A percentile compares a stretch with the other conserved stretches of the same genome.
Conservation (phyloP, 2,329 filamentous ascomycete genomes). For the Verticillium albo-atrum region DNA sequence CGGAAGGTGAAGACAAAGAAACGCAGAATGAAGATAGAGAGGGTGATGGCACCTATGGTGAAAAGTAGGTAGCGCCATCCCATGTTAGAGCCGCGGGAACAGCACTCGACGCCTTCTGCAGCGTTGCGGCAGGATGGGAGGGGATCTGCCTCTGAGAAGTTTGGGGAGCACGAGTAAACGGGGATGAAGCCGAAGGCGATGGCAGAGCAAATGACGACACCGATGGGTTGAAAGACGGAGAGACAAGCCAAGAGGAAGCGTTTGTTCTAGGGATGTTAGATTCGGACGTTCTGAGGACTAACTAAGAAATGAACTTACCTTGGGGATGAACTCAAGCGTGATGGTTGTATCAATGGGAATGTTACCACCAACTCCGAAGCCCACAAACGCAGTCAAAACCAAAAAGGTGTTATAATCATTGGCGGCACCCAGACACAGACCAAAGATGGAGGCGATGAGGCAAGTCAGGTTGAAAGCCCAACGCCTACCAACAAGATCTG, state of each 20-base stretch:
- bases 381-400: slow-evolving; percentile 48
- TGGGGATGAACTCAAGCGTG: slow-evolving; percentile 49
- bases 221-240: slow-evolving; percentile 51
- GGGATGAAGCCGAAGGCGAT: slow-evolving; percentile 52
- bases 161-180: slow-evolving; percentile 43
- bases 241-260: slow-evolving; percentile 48
- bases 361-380: slow-evolving; percentile 49
- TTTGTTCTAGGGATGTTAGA: slow-evolving; percentile 22
- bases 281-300: neutral
- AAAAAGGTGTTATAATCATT: slow-evolving; percentile 46
- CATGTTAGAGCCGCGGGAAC: slow-evolving; percentile 40
- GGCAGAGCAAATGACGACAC: slow-evolving; percentile 44
- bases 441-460: slow-evolving; percentile 49
- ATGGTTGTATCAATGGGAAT: slow-evolving; percentile 54
- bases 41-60: slow-evolving; percentile 46
- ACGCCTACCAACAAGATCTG: slow-evolving; percentile 44
- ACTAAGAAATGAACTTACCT: slow-evolving; percentile 18
- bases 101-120: slow-evolving; percentile 19
- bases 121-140: slow-evolving; percentile 38
- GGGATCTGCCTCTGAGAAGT: slow-evolving; percentile 38
- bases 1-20: slow-evolving; percentile 52
- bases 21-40: slow-evolving; percentile 51
- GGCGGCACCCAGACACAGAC: slow-evolving; percentile 44
- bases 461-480: slow-evolving; percentile 57
- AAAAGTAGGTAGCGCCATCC: slow-evolving; percentile 57